Evolutionary conservation across 495 filamentous ascomycete species (phyloP).

Genomic region (Pyrenula aspistea): DNA sequence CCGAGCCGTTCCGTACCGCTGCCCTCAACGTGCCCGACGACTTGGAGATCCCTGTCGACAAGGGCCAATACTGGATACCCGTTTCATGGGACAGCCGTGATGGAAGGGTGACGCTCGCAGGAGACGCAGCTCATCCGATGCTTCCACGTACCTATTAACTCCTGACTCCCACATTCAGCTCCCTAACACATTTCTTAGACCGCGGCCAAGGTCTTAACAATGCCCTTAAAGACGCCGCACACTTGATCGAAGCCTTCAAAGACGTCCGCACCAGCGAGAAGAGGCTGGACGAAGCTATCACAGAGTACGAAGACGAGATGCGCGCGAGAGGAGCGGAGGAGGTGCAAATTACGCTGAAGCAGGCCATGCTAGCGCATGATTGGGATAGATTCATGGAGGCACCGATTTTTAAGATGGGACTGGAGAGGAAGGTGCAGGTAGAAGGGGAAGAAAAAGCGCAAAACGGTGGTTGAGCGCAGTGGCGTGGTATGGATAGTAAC

Average conservation of each 20-base stretch:
- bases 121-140: slow-evolving; percentile 41
- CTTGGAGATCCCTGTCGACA: slow-evolving; percentile 6
- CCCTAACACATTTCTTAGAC: no score
- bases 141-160: slow-evolving; percentile 46
- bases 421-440: neutral
- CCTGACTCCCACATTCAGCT: no score
- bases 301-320: slow-evolving; percentile 36
- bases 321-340: slow-evolving; percentile 31
- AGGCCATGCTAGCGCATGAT: slow-evolving; percentile 31
- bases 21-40: slow-evolving; percentile 7
- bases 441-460: neutral
- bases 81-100: slow-evolving; percentile 25
- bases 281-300: slow-evolving; percentile 12
- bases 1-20: slow-evolving; percentile 7
- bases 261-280: slow-evolving; percentile 6
- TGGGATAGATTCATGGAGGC: slow-evolving; percentile 24
- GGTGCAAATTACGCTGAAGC: slow-evolving; percentile 23
- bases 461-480: no score
- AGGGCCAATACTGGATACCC: slow-evolving; percentile 9
- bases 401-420: slow-evolving; percentile 11
- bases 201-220: slow-evolving; percentile 43
- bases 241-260: slow-evolving; percentile 22
- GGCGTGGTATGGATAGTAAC: no score
- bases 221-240: slow-evolving; percentile 28
- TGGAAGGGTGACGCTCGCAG: slow-evolving; percentile 31